A percentile compares a stretch with the other conserved stretches of the same genome.
These are phyloP conservation scores for Albifimbria verrucaria DNA, from an alignment of 2,329 filamentous ascomycete species.

Conservation along the genomic window DNA sequence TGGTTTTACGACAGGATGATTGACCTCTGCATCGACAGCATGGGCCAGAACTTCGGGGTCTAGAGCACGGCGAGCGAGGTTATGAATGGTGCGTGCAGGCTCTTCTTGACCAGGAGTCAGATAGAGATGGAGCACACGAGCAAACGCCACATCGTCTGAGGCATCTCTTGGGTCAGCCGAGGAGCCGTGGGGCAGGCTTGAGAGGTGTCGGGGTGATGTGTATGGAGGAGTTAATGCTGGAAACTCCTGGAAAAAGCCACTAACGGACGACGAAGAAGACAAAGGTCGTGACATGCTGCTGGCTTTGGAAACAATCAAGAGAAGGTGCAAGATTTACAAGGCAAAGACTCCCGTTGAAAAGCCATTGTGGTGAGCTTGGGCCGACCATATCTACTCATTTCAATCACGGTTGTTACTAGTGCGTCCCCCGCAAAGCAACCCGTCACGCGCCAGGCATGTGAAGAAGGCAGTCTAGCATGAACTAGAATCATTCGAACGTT, in stretches of 20 bases:
- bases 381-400: not conserved
- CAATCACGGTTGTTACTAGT: not conserved
- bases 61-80: not conserved
- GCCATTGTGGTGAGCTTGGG: not conserved
- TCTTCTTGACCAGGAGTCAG: not conserved
- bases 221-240: not conserved
- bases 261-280: not conserved
- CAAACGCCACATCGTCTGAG: not conserved
- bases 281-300: not conserved
- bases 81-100: not conserved
- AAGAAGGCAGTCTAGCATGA: not conserved
- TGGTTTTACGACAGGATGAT: not conserved
- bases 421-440: not conserved
- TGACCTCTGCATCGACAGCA: not conserved
- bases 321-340: not conserved
- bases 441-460: not conserved
- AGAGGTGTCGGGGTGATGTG: not conserved
- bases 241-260: not conserved
- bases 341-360: not conserved
- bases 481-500: not conserved
- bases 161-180: not conserved
- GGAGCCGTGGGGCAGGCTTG: not conserved
- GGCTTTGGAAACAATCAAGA: not conserved
- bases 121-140: not conserved
- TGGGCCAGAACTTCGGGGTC: not conserved